Evolutionary conservation across 345 rosid species (phyloP).

Genomic region (Hibiscus mutabilis): DNA sequence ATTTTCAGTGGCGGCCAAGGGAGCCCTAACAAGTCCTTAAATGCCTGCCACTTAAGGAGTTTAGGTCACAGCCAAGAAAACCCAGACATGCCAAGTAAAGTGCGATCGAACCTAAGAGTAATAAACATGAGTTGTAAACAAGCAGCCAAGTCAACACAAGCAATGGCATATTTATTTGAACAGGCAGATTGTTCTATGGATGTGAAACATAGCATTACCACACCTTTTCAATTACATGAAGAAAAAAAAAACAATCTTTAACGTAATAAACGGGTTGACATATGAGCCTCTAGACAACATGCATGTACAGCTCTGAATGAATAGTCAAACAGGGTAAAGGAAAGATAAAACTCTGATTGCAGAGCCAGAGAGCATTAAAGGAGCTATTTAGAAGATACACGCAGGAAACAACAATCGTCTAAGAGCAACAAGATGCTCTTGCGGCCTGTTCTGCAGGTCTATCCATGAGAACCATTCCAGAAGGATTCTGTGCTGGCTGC

Average conservation of each 20-base stretch:
- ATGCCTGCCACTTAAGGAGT: not conserved
- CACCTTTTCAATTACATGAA: conserved; percentile 19
- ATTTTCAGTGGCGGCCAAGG: not conserved
- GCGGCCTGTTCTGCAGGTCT: conserved; percentile 63
- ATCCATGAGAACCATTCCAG: conserved; percentile 88
- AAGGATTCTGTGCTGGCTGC: conserved; percentile 75
- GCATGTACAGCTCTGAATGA: conserved; percentile 24
- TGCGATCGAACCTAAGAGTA: not conserved
- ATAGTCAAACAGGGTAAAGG: conserved; percentile 7
- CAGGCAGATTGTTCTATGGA: not conserved
- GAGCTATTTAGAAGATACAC: conserved; percentile 21
- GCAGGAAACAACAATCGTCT: conserved; percentile 6
- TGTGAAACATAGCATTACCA: conserved; percentile 4
- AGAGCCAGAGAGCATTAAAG: conserved; percentile 17
- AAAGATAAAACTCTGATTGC: conserved; percentile 5
- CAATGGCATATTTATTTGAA: conserved; percentile 3
- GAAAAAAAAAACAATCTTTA: conserved; percentile 16
- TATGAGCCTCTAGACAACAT: not conserved
- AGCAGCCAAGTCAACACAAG: not conserved
- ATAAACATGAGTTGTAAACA: not conserved
- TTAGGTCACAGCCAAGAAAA: not conserved
- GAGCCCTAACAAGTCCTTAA: not conserved
- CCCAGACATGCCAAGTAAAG: not conserved
- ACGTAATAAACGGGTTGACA: conserved; percentile 14
- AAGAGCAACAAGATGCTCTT: conserved; percentile 76